Percentiles rank a stretch among this genome's conserved stretches.
These are phyloP conservation scores for Globisporangium nagaii DNA, from an alignment of 352 stramenopile species.

Conservation along the genomic window DNA sequence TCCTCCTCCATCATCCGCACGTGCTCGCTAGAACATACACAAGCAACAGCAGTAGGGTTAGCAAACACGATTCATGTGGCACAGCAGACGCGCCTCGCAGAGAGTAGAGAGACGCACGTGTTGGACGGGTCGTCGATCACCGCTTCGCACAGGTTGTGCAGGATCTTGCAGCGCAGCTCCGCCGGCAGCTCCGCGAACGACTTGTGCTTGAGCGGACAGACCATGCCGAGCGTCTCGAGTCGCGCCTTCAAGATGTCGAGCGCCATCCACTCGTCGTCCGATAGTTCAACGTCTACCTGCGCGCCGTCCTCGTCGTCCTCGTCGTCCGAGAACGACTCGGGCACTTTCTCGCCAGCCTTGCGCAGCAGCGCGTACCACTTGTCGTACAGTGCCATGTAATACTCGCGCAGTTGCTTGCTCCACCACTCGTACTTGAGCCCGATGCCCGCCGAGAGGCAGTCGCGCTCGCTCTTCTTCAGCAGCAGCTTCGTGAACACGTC, in stretches of 20 bases:
- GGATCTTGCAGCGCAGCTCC: conserved; percentile 71
- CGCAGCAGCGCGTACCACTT: conserved; percentile 75
- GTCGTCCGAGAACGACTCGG: conserved; percentile 57
- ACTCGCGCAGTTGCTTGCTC: conserved; percentile 81
- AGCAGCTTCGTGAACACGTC: conserved; percentile 85
- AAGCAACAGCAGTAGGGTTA: too few species aligned
- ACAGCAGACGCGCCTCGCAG: too few species aligned
- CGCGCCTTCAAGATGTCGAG: conserved; percentile 56
- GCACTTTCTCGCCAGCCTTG: conserved; percentile 64
- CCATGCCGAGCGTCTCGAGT: conserved; percentile 39
- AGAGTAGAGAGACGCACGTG: conserved; percentile 41
- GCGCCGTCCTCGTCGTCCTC: conserved; percentile 39
- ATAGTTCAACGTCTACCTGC: conserved; percentile 69
- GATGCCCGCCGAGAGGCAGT: conserved; percentile 64
- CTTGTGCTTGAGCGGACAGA: conserved; percentile 66
- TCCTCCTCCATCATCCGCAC: conserved; percentile 86
- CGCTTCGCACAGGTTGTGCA: conserved; percentile 78
- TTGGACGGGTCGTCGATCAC: conserved; percentile 75
- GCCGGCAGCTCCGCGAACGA: conserved; percentile 68
- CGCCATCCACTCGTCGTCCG: conserved; percentile 72
- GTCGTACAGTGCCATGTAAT: conserved; percentile 80
- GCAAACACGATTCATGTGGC: too few species aligned
- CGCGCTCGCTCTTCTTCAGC: conserved; percentile 78
- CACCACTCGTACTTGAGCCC: conserved; percentile 87
- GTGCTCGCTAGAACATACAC: conserved; percentile 43